Base-by-base conservation (phyloP, 257 asterid genomes). In the Nicotiana obtusifolia region DNA sequence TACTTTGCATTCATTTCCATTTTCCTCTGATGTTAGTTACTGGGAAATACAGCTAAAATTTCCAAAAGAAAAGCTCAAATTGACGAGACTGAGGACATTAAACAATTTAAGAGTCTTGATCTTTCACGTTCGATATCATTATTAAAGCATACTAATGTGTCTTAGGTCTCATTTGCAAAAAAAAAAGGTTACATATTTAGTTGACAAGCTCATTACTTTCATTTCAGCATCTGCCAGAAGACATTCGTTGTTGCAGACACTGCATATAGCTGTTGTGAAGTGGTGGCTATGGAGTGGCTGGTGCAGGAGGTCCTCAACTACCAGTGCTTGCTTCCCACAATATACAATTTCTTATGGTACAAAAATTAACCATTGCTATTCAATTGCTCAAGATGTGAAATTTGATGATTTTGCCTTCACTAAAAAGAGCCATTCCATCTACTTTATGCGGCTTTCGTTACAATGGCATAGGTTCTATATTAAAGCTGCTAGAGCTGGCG, bases 221-320 rank as follows among this genome's bases (percentile, higher is more conserved):
- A 15, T 86, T 81, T 87, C 97, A 96, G 97, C 64, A 76, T 92
- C 16, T 83, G 87, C 68, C 87, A 86, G 83, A 89, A 88, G 90
- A 83, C 89, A 33, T 93, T 94, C 83, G 57, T 75, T 16, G 90
- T 92, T 66, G 97, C 91, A 86, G 85, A 86, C 88, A 87, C 83
- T 66, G 80, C 83, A 54, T 94, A 96, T 80, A 83, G 86, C 84
- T 89, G 98, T 81, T 82, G 85, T 80, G 98, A 94, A 87, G 98
- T 94, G 86, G 99, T 96, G 87, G 98, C 97, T 20, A 94, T 94
- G 99, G 99, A 96, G 93, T 96, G 99, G 99, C 86, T 96, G 88
- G 97, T 96, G 82, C 98, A 88, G 90, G 97, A 93, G 81, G 93
- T 96, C 84, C 95, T 96, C 57, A 87, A 89, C 85, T 96, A 92